Evolutionary conservation across 2,329 filamentous ascomycete species (phyloP), one percentile per base, ranked within the genome.

Genomic region (Fusarium veterinarium): DNA sequence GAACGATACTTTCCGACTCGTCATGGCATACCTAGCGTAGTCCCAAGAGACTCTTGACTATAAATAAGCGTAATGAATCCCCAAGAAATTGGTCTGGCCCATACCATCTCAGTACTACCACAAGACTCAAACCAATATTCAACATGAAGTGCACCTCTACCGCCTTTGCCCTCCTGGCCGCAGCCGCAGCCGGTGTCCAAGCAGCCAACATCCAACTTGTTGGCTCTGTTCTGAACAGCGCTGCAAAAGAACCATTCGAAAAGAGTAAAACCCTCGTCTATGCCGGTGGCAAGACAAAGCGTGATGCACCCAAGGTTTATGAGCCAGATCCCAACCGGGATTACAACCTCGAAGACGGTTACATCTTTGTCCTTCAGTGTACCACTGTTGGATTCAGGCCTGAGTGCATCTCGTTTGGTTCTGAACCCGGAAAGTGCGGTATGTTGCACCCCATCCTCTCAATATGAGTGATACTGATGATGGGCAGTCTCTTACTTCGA

Each of bases 351-450:
- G 23, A 61, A 19, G 59, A 57, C 33, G 51, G 38, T 1, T 28
- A 17, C 4, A 33, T 61, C 11, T 61, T 61, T 25, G 59, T 61
- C 2, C 31, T 61, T 28, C 59, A 61, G 51, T 61, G 59, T 4
- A 33, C 16, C 7, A 61, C 59, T n/a, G 13, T 2, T 40, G 59
- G 59, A 2, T 61, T 61, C 11, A 38, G 59, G 4, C 40, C 31
- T 1, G 31, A 57, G n/a, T 61, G 59, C 16, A 30, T 61, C 1
- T 40, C 59, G 0, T 61, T 61, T n/a, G 59, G 59, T 6, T 37
- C 59, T 2, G 23, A 30, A 20, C 59, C 59, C 6, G 59, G 59
- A 57, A 8, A 61, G 5, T 61, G 59, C 49, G 59, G 59, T 61
- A 31, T 33, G 59, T 37, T 19, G 6, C 13, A 14, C 8, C 5